These are phyloP conservation scores for Kuraishia cidri DNA, from an alignment of 805 yeast species.

Conservation along the genomic window DNA sequence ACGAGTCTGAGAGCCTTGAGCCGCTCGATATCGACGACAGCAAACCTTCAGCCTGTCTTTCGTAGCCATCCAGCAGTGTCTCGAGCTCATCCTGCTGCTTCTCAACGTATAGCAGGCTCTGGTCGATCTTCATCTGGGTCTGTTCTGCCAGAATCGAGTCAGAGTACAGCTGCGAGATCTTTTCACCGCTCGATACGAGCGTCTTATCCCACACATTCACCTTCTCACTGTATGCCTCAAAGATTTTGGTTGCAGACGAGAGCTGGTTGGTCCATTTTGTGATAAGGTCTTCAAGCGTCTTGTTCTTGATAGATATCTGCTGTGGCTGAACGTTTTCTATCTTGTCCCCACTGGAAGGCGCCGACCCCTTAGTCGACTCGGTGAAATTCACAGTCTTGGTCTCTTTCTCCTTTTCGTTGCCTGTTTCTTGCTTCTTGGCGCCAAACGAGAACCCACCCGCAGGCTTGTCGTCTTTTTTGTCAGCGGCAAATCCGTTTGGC, in stretches of 20 bases:
- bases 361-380: background rate
- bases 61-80: constrained; percentile 71
- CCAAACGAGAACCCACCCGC: constrained; percentile 6
- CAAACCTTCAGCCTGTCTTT: constrained; percentile 54
- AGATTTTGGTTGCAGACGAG: constrained; percentile 62
- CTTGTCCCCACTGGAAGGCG: background rate
- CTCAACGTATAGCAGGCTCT: constrained; percentile 75
- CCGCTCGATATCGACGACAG: constrained; percentile 20
- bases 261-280: constrained; percentile 90
- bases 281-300: constrained; percentile 86
- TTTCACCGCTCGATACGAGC: constrained; percentile 78
- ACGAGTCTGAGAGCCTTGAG: background rate
- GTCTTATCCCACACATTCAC: constrained; percentile 82
- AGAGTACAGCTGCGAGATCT: constrained; percentile 66
- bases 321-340: constrained; percentile 45
- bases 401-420: background rate
- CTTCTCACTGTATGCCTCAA: constrained; percentile 64
- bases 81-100: constrained; percentile 92
- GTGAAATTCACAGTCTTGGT: background rate
- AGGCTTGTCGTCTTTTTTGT: constrained; percentile 5
- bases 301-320: constrained; percentile 76
- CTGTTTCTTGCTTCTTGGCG: constrained; percentile 3
- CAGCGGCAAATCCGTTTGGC: too few species aligned
- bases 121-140: constrained; percentile 79
- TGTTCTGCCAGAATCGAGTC: constrained; percentile 80